phyloP scores from a whole-genome alignment of 306 rosid genomes.

The Alnus glutinosa region DNA sequence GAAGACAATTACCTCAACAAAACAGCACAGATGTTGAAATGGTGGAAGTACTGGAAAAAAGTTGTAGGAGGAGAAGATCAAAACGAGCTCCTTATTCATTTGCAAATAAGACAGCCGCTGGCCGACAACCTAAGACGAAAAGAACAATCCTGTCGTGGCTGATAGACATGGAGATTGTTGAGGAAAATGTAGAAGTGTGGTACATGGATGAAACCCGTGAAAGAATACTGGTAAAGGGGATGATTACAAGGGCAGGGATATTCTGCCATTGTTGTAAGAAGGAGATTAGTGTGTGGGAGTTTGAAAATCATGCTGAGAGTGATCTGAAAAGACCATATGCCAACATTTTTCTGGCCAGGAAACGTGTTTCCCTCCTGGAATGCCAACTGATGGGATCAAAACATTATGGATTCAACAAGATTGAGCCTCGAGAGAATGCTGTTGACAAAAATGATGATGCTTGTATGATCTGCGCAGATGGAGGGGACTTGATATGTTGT shows the following conservation, averaged over 20 bases:
- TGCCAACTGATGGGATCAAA: constrained; percentile 3
- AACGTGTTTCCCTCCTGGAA: not conserved
- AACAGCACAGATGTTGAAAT: not conserved
- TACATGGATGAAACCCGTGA: not conserved
- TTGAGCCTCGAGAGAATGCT: not conserved
- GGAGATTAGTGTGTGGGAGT: constrained; percentile 27
- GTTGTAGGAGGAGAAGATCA: not conserved
- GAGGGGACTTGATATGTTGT: constrained; percentile 46
- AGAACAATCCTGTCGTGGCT: constrained; percentile 44
- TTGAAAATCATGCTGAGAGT: constrained; percentile 38
- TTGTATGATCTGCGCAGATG: constrained; percentile 43
- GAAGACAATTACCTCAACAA: not conserved
- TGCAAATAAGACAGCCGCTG: too few relatives aligned
- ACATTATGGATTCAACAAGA: not conserved
- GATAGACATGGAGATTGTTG: constrained; percentile 14
- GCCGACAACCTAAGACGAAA: not conserved
- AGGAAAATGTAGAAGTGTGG: constrained; percentile 23
- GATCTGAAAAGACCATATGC: constrained; percentile 24
- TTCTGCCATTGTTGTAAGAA: constrained; percentile 37
- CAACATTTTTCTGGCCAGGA: not conserved
- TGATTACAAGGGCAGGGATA: constrained; percentile 32
- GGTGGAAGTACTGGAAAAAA: not conserved
- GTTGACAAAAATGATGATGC: constrained; percentile 30
- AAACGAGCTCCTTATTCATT: not conserved
- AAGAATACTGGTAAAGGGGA: not conserved